phyloP scores from a whole-genome alignment of 176 grass and related monocot species.

The Zoysia japonica region DNA sequence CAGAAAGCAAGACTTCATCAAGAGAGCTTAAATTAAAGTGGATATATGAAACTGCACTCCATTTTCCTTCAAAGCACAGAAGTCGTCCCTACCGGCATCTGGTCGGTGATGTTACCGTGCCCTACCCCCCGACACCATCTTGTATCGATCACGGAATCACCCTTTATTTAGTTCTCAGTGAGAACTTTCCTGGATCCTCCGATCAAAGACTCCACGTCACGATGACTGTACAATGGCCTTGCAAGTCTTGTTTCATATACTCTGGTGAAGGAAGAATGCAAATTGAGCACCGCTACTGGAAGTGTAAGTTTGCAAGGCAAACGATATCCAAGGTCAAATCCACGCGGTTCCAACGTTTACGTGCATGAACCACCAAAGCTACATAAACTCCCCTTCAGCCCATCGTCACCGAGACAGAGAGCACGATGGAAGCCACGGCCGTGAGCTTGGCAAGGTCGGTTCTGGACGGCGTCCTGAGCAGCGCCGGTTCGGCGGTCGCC shows the following conservation, averaged over 20 bases:
- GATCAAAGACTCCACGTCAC: not conserved
- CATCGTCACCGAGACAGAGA: no score
- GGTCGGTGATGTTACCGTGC: not conserved
- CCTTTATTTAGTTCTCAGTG: not conserved
- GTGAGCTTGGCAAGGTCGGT: slow-evolving; percentile 42
- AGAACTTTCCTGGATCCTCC: not conserved
- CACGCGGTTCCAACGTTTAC: not conserved
- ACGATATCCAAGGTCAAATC: not conserved
- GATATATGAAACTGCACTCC: not conserved
- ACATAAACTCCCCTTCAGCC: not conserved
- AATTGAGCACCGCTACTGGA: not conserved
- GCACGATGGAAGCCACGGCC: slow-evolving; percentile 38
- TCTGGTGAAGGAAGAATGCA: not conserved
- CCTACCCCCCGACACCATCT: not conserved
- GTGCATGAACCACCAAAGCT: not conserved
- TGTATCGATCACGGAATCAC: not conserved
- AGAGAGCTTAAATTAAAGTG: no score
- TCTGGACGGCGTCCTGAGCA: slow-evolving; percentile 39
- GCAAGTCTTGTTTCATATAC: not conserved
- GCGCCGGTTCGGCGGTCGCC: slow-evolving; percentile 16
- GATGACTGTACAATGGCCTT: not conserved
- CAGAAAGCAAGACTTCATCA: no score
- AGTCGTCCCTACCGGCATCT: not conserved
- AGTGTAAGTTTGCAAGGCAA: not conserved
- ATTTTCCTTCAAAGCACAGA: not conserved